Evolutionary conservation across 2,329 filamentous ascomycete genomes (phyloP), one percentile per base, ranked within the genome.

Genomic region (Pyrenochaeta sp.): DNA sequence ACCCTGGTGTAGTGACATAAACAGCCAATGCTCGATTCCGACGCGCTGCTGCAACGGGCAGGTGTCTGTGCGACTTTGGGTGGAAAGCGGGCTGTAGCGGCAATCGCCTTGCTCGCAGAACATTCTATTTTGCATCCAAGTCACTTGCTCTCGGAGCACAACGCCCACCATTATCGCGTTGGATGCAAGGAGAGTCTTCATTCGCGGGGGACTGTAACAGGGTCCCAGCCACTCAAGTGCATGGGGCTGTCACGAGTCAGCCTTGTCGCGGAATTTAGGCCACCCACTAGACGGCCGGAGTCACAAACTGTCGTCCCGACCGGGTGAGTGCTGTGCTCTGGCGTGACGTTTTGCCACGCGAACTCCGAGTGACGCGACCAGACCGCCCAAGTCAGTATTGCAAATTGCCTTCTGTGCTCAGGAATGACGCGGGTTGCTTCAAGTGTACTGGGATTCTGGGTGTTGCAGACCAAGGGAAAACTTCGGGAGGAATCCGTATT

Each of bases 201-300:
- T 63, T 63, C 54, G 61, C 49, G 54, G 56, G 54, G 52, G 32
- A 32, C 56, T 49, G 51, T 47, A 53, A 43, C 37, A 34, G 49
- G 49, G 27, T 51, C 42, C 42, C 10, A 39, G 37, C 42, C 54
- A 51, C 52, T 45, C 50, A 42, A 48, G 48, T 54, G 49, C 51
- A 61, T 51, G 59, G 59, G 54, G 52, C 56, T 49, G 52, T 59
- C 60, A 70, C 45, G 30, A 69, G 62, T 75, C 73, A 76, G 73
- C 73, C 74, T 74, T 72, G 71, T 67, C 61, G 54, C 64, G 56
- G 51, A 63, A 56, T 50, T 66, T 43, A 77, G 73, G 74, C 73
- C 65, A 57, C 73, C 74, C 67, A 71, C 70, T 72, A 73, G 56
- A 61, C 61, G 60, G 58, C 66, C 62, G 64, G 57, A 65, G 66